Base-by-base conservation (phyloP, 306 rosid genomes). In the Cicer bijugum region DNA sequence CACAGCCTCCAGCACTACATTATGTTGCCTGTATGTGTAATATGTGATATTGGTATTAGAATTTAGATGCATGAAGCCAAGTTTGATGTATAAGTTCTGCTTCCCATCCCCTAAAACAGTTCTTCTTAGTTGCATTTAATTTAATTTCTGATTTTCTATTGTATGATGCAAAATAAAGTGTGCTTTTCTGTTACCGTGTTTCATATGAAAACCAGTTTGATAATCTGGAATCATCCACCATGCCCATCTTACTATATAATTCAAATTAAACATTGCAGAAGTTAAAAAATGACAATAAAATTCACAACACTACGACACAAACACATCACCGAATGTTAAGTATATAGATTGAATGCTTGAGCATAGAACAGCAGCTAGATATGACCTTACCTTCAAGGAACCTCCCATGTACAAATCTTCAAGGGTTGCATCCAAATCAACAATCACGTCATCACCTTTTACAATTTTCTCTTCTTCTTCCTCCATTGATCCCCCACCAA, bases 331-430 rank as follows among this genome's bases (percentile, higher is more conserved):
- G 40, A 4, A 16, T 59, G 39, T 14, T 53, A 11, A 45, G 53
- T 43, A 65, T 10, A 44, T 14, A 43, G 53, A 60, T 72, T 39
- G 10, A 39, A 51, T 23, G 17, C 47, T 20, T 3, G 19, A 33
- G 43, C 64, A 14, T 12, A 51, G 46, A 78, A 19, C 14, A 55
- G 69, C 6, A 44, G 66, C 28, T 16, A 62, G 64, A 65, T 23
- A 60, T 17, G 69, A 52, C 50, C 74, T 84, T 80, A 91, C 99
- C 91, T 91, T 87, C 80, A 94, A 85, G 48, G 99, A 86, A 74
- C 97, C 99, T 23, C 99, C 99, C 96, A 91, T 87, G 79, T 94
- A 94, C 68, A 94, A 83, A 86, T 94, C 99, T 80, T 91, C 99
- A 23, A 94, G 82, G 35, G 89, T 53, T 10, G 97, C 97, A 42